phyloP scores from a whole-genome alignment of 2,329 filamentous ascomycete genomes.

The Fonsecaea multimorphosa region DNA sequence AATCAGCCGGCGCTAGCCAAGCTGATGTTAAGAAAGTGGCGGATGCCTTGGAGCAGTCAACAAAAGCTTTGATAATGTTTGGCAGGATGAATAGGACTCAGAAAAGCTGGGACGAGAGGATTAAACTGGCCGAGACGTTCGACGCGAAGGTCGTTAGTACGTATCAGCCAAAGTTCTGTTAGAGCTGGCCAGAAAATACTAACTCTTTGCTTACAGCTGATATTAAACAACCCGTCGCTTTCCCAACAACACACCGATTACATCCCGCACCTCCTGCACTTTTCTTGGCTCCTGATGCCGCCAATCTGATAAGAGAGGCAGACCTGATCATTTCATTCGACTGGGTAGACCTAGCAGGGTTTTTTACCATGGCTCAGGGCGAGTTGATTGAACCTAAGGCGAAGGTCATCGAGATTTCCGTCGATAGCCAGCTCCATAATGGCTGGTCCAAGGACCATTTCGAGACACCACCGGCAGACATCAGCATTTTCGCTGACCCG shows the following conservation, averaged over 20 bases:
- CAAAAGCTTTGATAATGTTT: slow-evolving; percentile 17
- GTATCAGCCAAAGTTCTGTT: neutral
- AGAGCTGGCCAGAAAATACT: neutral
- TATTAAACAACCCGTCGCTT: slow-evolving; percentile 17
- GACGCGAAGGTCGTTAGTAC: slow-evolving; percentile 15
- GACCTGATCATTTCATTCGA: slow-evolving; percentile 14
- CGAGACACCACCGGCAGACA: slow-evolving; percentile 9
- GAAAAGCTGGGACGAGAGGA: slow-evolving; percentile 14
- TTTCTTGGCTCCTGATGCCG: slow-evolving; percentile 4
- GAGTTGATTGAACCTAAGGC: slow-evolving; percentile 1
- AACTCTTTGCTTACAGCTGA: neutral
- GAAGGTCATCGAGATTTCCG: slow-evolving; percentile 8
- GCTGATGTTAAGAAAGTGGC: slow-evolving; percentile 13
- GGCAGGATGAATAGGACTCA: slow-evolving; percentile 16
- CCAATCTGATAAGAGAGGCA: slow-evolving; percentile 10
- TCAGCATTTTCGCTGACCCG: slow-evolving; percentile 15
- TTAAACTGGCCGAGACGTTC: slow-evolving; percentile 11
- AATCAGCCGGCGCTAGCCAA: slow-evolving; percentile 7
- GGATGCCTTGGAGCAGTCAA: slow-evolving; percentile 6
- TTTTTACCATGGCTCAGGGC: slow-evolving; percentile 9
- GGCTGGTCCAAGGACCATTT: slow-evolving; percentile 17
- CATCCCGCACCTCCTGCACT: slow-evolving; percentile 11
- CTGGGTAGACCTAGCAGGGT: slow-evolving; percentile 15
- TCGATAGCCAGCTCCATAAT: slow-evolving; percentile 15
- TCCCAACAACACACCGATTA: slow-evolving; percentile 11